Evolutionary conservation across 352 stramenopile genomes (phyloP).

Genomic region (Peronospora farinosa): DNA sequence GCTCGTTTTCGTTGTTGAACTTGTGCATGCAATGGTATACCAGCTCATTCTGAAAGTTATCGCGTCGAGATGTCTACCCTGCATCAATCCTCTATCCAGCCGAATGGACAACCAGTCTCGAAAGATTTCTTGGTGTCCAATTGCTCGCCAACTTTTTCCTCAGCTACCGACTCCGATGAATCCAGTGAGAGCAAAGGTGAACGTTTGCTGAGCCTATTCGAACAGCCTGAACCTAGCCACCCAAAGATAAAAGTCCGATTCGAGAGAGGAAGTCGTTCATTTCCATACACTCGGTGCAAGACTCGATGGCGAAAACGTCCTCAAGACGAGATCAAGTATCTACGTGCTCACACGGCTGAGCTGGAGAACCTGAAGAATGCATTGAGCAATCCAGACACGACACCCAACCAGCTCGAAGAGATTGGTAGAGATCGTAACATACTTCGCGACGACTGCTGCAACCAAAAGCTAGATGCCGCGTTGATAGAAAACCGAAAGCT

Average conservation of each 20-base stretch:
- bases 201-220: slow-evolving; percentile 12
- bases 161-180: slow-evolving; percentile 7
- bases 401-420: neutral
- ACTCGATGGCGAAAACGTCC: slow-evolving; percentile 27
- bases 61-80: slow-evolving; percentile 4
- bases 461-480: neutral
- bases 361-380: slow-evolving; percentile 14
- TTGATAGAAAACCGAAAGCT: slow-evolving; percentile 16
- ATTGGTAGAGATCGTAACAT: neutral
- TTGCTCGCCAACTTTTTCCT: neutral
- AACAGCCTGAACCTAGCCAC: slow-evolving; percentile 3
- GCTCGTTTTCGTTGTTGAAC: neutral
- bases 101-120: neutral
- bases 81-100: neutral
- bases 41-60: slow-evolving; percentile 12
- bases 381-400: slow-evolving; percentile 2
- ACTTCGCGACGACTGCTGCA: slow-evolving; percentile 1
- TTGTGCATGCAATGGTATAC: neutral
- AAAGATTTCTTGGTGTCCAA: neutral
- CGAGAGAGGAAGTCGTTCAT: slow-evolving; percentile 9
- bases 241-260: neutral
- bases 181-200: slow-evolving; percentile 7
- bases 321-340: slow-evolving; percentile 32
- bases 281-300: slow-evolving; percentile 24
- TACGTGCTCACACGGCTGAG: slow-evolving; percentile 17